Percentiles rank a stretch among this genome's conserved stretches.
Conservation (phyloP, 192 early-diverging fungal species). For the Coemansia sp. region DNA sequence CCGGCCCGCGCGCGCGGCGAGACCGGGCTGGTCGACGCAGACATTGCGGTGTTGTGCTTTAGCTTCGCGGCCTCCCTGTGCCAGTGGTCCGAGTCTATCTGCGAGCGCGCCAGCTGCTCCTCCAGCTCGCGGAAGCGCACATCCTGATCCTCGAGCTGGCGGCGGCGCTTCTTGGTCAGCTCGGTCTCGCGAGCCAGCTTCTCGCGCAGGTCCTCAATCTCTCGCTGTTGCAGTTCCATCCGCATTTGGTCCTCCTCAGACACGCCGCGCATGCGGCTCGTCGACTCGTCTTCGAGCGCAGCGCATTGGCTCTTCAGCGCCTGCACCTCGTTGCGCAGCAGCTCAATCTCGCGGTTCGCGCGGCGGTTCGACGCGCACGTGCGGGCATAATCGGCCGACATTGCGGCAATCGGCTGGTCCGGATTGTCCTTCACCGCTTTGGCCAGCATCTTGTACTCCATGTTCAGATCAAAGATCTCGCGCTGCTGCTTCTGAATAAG, state of each 20-base stretch:
- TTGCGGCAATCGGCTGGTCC: conserved; percentile 23
- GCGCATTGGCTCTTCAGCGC: conserved; percentile 11
- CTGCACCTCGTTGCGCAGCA: conserved; percentile 14
- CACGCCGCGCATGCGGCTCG: conserved; percentile 25
- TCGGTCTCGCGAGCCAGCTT: conserved; percentile 10
- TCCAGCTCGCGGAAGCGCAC: conserved; percentile 18
- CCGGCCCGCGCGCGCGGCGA: conserved; percentile 35
- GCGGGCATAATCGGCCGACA: conserved; percentile 23
- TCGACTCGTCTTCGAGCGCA: conserved; percentile 7
- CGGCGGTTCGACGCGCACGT: conserved; percentile 48
- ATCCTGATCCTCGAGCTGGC: conserved; percentile 22
- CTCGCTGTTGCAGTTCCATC: conserved; percentile 2
- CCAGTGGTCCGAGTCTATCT: conserved; percentile 19
- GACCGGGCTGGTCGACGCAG: background rate
- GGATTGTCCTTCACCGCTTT: conserved; percentile 25
- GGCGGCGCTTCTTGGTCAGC: conserved; percentile 10
- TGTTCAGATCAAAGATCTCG: conserved; percentile 42
- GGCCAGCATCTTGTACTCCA: conserved; percentile 32
- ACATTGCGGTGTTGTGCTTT: background rate
- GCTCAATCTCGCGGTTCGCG: conserved; percentile 33
- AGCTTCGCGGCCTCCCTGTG: conserved; percentile 8
- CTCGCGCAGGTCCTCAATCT: conserved; percentile 2
- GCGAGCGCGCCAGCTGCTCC: conserved; percentile 27
- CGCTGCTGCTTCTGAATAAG: conserved; percentile 53
- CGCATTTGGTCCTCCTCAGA: conserved; percentile 8